Evolutionary conservation across 768 basidiomycete genomes (phyloP), one percentile per base, ranked within the genome.

Genomic region (Infundibulicybe gibba): DNA sequence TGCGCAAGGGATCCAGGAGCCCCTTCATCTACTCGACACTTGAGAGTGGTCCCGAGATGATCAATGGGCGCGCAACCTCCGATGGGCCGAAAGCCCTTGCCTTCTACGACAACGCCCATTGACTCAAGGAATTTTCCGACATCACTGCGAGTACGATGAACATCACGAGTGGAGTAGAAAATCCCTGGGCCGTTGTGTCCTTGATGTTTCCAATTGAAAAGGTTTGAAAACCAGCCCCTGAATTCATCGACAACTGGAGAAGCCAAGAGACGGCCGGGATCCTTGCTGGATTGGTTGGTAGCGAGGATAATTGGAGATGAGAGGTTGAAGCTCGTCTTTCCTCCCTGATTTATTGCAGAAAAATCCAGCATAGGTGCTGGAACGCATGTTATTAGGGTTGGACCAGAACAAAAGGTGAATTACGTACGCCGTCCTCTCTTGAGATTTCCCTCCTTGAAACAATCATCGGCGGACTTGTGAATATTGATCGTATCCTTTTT

Each of bases 161-260:
- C 56, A 48, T 79, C 76, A 47, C 80, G 73, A 13, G 65, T 53
- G 3, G 87, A 88, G 60, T 83, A 85, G 16, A 80, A 58, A 25
- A 76, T 60, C 44, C 69, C 61, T 41, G 57, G 62, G 12, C 54
- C 49, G 67, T 62, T 58, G 66, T 57, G 73, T 17, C 73, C 66
- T 45, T 81, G 79, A 30, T 76, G 72, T 60, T 89, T 93, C 89
- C 92, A 97, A 64, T 84, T 89, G 74, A 98, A 97, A 25, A 98
- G 71, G 54, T 89, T 95, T 16, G 91, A 90, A 67, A 98, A 94
- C 94, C 94, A 97, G 31, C 87, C 88, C 61, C 87, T 88, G 66
- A 90, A 83, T 63, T 90, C 89, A 48, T 85, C 85, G 12, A 87
- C 85, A 9, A 81, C 83, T n/a, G 87, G 87, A 13, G 87, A 81